Conservation (phyloP, 2,329 filamentous ascomycete genomes). For the Chaetomium globosum region DNA sequence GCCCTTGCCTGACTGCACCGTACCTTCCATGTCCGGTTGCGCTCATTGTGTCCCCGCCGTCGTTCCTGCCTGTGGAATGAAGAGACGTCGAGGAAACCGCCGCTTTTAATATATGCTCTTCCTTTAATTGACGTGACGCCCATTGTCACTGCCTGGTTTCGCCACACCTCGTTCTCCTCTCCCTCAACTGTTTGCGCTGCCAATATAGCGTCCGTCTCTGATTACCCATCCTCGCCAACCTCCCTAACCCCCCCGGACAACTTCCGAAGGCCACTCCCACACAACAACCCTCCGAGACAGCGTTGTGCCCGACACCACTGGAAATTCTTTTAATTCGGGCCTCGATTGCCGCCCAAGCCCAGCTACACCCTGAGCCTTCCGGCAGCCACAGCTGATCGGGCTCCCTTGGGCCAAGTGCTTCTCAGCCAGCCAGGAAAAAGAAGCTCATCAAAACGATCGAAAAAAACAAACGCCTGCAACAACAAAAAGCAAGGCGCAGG, state of each 20-base stretch:
- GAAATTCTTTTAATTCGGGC: conserved; percentile 10
- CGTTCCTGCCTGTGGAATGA: conserved; percentile 35
- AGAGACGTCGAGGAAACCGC: conserved; percentile 32
- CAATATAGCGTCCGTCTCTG: conserved; percentile 31
- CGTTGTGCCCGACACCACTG: conserved; percentile 18
- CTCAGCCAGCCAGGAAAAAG: conserved; percentile 17
- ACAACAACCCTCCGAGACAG: conserved; percentile 17
- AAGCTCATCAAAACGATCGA: conserved; percentile 13
- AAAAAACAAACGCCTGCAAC: conserved; percentile 19
- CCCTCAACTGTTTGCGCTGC: conserved; percentile 15
- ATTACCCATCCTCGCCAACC: conserved; percentile 25
- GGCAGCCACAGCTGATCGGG: conserved; percentile 17
- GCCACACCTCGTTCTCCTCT: conserved; percentile 28
- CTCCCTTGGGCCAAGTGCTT: conserved; percentile 1
- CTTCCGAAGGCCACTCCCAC: conserved; percentile 15
- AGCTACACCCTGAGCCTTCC: conserved; percentile 16
- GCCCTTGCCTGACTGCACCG: conserved; percentile 20
- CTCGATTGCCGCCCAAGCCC: conserved; percentile 29
- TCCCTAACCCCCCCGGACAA: conserved; percentile 11
- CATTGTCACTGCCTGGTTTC: conserved; percentile 33
- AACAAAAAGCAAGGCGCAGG: conserved; percentile 20
- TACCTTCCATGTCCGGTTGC: conserved; percentile 39
- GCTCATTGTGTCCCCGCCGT: conserved; percentile 36
- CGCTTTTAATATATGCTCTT: conserved; percentile 32
- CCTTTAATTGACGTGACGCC: conserved; percentile 36